Evolutionary conservation across 495 filamentous ascomycete genomes (phyloP).

Genomic region (Neurospora tetrasperma): DNA sequence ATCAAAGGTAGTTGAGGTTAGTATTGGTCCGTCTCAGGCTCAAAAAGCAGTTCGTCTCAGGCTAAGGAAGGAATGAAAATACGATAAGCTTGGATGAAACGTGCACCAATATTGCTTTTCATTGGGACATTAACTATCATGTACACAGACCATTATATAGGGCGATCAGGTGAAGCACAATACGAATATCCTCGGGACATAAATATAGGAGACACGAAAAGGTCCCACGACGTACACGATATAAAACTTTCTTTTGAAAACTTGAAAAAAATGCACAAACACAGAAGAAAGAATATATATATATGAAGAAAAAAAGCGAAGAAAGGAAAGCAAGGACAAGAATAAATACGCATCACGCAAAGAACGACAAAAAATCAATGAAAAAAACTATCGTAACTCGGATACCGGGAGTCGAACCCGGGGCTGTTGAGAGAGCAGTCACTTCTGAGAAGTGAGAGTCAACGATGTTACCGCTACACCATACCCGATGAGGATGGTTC

Average conservation of each 20-base stretch:
- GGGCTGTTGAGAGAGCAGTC: background rate
- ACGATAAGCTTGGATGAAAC: too few species aligned
- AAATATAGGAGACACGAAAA: background rate
- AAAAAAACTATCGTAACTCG: background rate
- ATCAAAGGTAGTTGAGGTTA: background rate
- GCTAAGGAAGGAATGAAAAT: too few species aligned
- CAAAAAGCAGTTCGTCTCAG: too few species aligned
- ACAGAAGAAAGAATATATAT: too few species aligned
- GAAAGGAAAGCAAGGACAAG: background rate
- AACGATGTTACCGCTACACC: constrained; percentile 1
- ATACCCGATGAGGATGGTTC: background rate
- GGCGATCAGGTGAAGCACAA: background rate
- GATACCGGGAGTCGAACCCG: background rate
- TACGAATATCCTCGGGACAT: background rate
- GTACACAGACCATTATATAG: background rate
- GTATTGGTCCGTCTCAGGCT: too few species aligned
- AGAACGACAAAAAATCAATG: background rate
- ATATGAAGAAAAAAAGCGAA: background rate
- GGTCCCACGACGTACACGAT: background rate
- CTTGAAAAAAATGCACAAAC: too few species aligned
- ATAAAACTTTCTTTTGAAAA: too few species aligned
- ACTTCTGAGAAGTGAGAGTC: background rate
- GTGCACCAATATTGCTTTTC: too few species aligned
- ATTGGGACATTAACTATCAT: background rate
- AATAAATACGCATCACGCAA: background rate